Evolutionary conservation across 2,329 filamentous ascomycete species (phyloP), one percentile per base, ranked within the genome.

Genomic region (Arthrobotrys conoides): DNA sequence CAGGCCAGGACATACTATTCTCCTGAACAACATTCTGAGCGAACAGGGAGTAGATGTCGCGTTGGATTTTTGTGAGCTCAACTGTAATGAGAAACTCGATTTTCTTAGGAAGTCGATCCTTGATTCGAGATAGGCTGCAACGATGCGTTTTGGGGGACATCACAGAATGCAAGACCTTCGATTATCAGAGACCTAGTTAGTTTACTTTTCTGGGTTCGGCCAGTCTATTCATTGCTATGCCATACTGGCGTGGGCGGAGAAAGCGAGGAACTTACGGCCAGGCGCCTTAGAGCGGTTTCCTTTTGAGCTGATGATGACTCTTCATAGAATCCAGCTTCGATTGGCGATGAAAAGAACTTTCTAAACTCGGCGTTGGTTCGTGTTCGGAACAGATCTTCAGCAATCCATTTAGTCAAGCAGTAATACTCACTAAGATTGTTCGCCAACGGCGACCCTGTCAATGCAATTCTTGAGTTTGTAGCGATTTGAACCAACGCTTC

Each of bases 321-420:
- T 1, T 84, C 83, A 76, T 89, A 91, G 0, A 94, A 86, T 0
- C 94, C 94, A 10, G 88, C 85, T 69, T 91, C 87, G 80, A 97
- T 97, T 0, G 93, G 92, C 2, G 87, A 87, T 3, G 90, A 88
- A 83, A 92, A 97, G n/a, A 90, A 88, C 0, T 86, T 83, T 24
- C 86, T 88, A 83, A 97, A 97, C 82, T 94, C 91, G 0, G 84
- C 82, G 8, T 87, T 84, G 2, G 63, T 88, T 87, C 0, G 92
- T 2, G 63, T 88, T 87, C 0, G 92, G 93, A 4, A 97, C 87
- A 83, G 92, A 97, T 36, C 89, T 89, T 0, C 92, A 92, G 0
- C 92, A 90, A 67, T 96, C 90, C 93, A 93, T 97, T 80, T 95
- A 88, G 73, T 97, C 91, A 89, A 96, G 92, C 18, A 90, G 86